phyloP scores from a whole-genome alignment of 352 stramenopile genomes.

The Globisporangium polare region DNA sequence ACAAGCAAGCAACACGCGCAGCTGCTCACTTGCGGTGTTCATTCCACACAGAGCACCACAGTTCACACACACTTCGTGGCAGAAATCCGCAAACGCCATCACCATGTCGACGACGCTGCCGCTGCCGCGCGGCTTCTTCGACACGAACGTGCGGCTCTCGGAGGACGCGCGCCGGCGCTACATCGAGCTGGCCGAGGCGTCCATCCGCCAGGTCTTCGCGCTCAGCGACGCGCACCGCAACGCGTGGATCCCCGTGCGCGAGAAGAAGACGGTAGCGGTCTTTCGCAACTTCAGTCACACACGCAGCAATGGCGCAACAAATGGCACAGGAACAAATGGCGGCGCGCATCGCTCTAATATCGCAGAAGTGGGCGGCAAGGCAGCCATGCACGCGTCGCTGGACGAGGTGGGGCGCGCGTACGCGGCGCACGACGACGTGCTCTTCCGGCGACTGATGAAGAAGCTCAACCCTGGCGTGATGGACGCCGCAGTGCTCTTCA shows the following conservation, averaged over 20 bases:
- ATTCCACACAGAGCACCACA: not conserved
- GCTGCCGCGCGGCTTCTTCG: conserved; percentile 75
- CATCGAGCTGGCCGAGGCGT: conserved; percentile 77
- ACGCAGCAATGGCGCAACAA: conserved; percentile 14
- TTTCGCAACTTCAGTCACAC: conserved; percentile 75
- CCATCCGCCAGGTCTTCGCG: conserved; percentile 80
- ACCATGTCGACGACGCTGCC: conserved; percentile 58
- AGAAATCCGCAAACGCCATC: too few relatives aligned
- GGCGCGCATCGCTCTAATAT: conserved; percentile 72
- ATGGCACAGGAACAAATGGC: conserved; percentile 8
- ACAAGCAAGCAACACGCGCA: not conserved
- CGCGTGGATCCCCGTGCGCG: conserved; percentile 79
- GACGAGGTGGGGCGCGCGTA: conserved; percentile 75
- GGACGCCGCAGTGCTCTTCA: conserved; percentile 76
- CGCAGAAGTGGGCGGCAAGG: conserved; percentile 73
- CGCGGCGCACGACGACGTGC: conserved; percentile 70
- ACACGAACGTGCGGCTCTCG: conserved; percentile 54
- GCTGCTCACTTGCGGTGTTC: not conserved
- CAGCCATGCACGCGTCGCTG: conserved; percentile 58
- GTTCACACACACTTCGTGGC: not conserved
- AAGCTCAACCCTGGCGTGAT: conserved; percentile 71
- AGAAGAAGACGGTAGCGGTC: conserved; percentile 80
- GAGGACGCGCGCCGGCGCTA: conserved; percentile 74
- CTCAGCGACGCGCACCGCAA: conserved; percentile 78
- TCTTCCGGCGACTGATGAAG: conserved; percentile 78